These are phyloP conservation scores for Mycosarcoma maydis DNA, from an alignment of 1,284 basidiomycete species.

Conservation along the genomic window DNA sequence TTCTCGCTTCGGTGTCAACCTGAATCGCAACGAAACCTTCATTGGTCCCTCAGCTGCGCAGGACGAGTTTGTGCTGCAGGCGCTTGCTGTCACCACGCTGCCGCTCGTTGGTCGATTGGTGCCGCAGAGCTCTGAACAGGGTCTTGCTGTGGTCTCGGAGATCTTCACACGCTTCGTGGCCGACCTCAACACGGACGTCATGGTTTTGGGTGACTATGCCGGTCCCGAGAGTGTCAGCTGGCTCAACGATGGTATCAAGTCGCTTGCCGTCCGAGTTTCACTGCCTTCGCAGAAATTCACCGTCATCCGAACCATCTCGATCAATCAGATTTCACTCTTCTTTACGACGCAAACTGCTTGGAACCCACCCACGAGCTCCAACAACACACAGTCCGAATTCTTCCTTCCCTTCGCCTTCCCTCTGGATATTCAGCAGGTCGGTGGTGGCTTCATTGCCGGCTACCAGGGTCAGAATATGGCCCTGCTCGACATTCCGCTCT, in stretches of 20 bases:
- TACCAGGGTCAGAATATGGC: slow-evolving; percentile 74
- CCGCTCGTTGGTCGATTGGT: slow-evolving; percentile 76
- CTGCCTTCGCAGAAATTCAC: slow-evolving; percentile 77
- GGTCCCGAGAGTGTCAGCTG: slow-evolving; percentile 75
- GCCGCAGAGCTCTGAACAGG: slow-evolving; percentile 72
- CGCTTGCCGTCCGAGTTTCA: slow-evolving; percentile 73
- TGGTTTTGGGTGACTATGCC: slow-evolving; percentile 75
- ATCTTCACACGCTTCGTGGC: slow-evolving; percentile 81
- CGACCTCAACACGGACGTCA: slow-evolving; percentile 74
- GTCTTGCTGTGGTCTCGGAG: slow-evolving; percentile 73
- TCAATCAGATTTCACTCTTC: slow-evolving; percentile 75
- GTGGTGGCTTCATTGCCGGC: slow-evolving; percentile 74
- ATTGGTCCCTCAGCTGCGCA: slow-evolving; percentile 74
- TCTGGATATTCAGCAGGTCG: slow-evolving; percentile 74
- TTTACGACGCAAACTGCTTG: slow-evolving; percentile 73
- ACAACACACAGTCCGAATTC: slow-evolving; percentile 74
- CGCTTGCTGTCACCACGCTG: slow-evolving; percentile 72
- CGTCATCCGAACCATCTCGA: slow-evolving; percentile 75
- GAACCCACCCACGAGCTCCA: slow-evolving; percentile 73
- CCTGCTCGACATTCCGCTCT: slow-evolving; percentile 74
- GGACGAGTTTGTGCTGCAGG: slow-evolving; percentile 72
- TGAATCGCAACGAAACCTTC: slow-evolving; percentile 72
- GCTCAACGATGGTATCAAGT: slow-evolving; percentile 80
- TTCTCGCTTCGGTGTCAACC: slow-evolving; percentile 74
- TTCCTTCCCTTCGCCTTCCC: slow-evolving; percentile 78